A percentile compares a stretch with the other conserved stretches of the same genome.
Conservation (phyloP, 1,139 yeast genomes). For the Meyerozyma elateridarum region DNA sequence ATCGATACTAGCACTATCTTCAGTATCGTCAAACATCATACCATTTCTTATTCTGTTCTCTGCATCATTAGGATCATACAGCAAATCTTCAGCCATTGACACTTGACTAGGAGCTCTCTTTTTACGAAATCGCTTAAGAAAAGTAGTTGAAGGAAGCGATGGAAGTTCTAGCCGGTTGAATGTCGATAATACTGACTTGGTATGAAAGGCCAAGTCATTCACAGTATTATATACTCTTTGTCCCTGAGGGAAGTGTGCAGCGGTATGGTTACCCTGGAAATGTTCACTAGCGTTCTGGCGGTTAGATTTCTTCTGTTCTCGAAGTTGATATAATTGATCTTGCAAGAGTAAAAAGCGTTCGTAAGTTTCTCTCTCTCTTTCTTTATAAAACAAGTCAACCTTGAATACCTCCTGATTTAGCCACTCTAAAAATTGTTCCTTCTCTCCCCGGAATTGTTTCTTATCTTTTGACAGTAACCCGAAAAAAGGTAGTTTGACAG, state of each 20-base stretch:
- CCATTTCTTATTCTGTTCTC: conserved; percentile 44
- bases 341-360: conserved; percentile 59
- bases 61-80: conserved; percentile 27
- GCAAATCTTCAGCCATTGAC: conserved; percentile 13
- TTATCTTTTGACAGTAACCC: conserved; percentile 15
- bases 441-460: conserved; percentile 23
- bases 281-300: conserved; percentile 7
- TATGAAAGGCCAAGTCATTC: conserved; percentile 29
- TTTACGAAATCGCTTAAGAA: conserved; percentile 27
- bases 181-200: conserved; percentile 27
- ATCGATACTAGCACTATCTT: conserved; percentile 8
- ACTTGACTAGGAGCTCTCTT: conserved; percentile 12
- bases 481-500: conserved; percentile 1
- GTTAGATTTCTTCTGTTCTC: conserved; percentile 43
- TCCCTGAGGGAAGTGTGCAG: conserved; percentile 5
- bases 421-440: conserved; percentile 54
- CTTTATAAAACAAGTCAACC: conserved; percentile 56
- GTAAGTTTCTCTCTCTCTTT: conserved; percentile 56
- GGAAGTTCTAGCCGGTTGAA: conserved; percentile 51
- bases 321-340: conserved; percentile 61
- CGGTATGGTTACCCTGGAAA: conserved; percentile 4
- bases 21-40: conserved; percentile 8
- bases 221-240: conserved; percentile 20
- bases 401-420: conserved; percentile 53
- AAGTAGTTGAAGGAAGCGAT: conserved; percentile 48